phyloP scores from a whole-genome alignment of 257 asterid genomes.

The Ilex asprella region DNA sequence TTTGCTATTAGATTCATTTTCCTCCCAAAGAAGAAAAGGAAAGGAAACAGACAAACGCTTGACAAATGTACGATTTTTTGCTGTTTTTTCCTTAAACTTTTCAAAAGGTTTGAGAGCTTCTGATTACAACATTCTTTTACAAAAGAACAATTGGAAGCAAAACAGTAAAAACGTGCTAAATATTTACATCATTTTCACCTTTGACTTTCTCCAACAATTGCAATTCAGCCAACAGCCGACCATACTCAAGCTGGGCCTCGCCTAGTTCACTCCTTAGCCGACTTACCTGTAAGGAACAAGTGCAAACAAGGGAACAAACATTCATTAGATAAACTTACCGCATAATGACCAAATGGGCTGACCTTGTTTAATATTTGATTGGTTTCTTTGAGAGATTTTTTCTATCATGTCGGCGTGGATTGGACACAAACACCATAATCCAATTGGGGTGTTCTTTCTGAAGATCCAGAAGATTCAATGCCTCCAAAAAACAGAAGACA shows the following conservation, averaged over 20 bases:
- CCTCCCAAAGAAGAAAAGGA: no score
- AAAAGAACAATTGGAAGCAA: no score
- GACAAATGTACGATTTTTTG: no score
- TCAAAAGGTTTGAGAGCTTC: background rate
- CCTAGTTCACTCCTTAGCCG: constrained; percentile 30
- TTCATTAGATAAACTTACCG: background rate
- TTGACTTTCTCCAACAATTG: constrained; percentile 37
- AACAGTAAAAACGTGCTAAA: no score
- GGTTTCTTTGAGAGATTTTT: no score
- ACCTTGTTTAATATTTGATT: background rate
- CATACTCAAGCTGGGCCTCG: constrained; percentile 32
- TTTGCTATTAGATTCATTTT: no score
- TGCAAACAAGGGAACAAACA: background rate
- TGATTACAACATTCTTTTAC: background rate
- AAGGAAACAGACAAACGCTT: no score
- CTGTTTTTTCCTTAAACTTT: no score
- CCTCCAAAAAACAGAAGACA: constrained; percentile 1
- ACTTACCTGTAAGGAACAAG: constrained; percentile 28
- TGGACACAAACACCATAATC: no score
- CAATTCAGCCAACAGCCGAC: constrained; percentile 37
- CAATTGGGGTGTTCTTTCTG: background rate
- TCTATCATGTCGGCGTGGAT: no score
- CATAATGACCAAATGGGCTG: background rate
- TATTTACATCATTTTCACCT: constrained; percentile 12
- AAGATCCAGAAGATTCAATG: background rate